phyloP scores from a whole-genome alignment of 2,329 filamentous ascomycete genomes.

The Zalaria sp. region DNA sequence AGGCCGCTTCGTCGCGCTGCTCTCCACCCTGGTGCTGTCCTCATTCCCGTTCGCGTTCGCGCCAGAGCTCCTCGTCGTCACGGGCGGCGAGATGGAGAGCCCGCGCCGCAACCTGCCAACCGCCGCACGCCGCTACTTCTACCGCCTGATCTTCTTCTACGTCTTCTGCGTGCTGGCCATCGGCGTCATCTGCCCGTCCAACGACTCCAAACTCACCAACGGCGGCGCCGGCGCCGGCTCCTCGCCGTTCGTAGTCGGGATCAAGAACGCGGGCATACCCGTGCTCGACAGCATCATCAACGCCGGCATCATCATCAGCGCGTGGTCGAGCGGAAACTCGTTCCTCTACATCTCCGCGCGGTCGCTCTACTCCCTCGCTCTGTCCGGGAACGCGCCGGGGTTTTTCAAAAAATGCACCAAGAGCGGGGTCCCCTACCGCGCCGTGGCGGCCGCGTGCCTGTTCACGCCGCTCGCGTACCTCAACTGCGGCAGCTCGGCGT shows the following conservation, averaged over 20 bases:
- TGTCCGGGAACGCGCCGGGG: slow-evolving; percentile 49
- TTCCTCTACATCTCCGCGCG: slow-evolving; percentile 38
- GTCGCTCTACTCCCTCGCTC: slow-evolving; percentile 38
- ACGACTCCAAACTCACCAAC: slow-evolving; percentile 35
- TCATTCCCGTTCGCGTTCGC: slow-evolving; percentile 43
- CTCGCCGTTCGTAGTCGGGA: slow-evolving; percentile 35
- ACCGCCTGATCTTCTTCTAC: slow-evolving; percentile 49
- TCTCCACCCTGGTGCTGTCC: slow-evolving; percentile 36
- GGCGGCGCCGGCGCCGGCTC: slow-evolving; percentile 41
- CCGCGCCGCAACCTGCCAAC: slow-evolving; percentile 46
- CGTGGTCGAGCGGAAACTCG: slow-evolving; percentile 39
- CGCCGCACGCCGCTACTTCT: slow-evolving; percentile 46
- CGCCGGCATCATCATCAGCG: slow-evolving; percentile 50
- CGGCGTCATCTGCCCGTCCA: slow-evolving; percentile 43
- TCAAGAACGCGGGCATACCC: slow-evolving; percentile 35
- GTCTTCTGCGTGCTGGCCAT: slow-evolving; percentile 44
- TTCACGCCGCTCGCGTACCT: slow-evolving; percentile 36
- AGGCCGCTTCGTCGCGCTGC: slow-evolving; percentile 38
- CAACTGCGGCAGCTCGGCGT: slow-evolving; percentile 28
- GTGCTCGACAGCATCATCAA: slow-evolving; percentile 54
- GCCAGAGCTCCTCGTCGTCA: slow-evolving; percentile 40
- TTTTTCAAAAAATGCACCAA: slow-evolving; percentile 47
- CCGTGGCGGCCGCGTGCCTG: slow-evolving; percentile 27
- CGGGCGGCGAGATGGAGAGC: slow-evolving; percentile 42
- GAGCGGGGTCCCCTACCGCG: slow-evolving; percentile 41